Evolutionary conservation across 768 basidiomycete genomes (phyloP).

Genomic region (Boletus barrowsii): DNA sequence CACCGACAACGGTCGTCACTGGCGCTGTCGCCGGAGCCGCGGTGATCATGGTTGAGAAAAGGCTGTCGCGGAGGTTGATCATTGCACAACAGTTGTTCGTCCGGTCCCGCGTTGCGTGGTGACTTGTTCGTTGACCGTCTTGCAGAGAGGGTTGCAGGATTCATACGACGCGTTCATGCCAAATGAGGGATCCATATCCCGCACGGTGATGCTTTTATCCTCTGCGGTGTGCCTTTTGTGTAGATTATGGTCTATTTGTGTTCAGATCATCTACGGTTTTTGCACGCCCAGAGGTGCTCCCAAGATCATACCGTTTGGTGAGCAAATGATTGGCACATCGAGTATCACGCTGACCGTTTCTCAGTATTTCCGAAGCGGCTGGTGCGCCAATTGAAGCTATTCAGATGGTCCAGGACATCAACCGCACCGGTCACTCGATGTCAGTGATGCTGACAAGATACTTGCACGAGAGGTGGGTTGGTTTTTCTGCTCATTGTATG

Average conservation of each 20-base stretch:
- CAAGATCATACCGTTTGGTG: conserved; percentile 74
- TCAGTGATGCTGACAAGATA: conserved; percentile 53
- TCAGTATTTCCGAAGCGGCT: conserved; percentile 69
- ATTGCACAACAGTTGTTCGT: conserved; percentile 91
- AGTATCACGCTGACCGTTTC: not conserved
- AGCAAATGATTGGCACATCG: conserved; percentile 31
- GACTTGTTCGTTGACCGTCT: not conserved
- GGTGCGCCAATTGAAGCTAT: conserved; percentile 61
- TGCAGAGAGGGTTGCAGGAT: conserved; percentile 83
- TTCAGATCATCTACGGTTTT: conserved; percentile 83
- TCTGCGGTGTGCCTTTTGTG: too few species aligned
- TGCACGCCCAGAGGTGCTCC: conserved; percentile 78
- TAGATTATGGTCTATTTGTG: too few species aligned
- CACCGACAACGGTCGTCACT: conserved; percentile 66
- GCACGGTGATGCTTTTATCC: too few species aligned
- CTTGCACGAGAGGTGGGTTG: conserved; percentile 44
- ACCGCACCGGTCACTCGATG: conserved; percentile 53
- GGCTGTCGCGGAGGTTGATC: conserved; percentile 52
- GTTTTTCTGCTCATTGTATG: not conserved
- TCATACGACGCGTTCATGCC: conserved; percentile 82
- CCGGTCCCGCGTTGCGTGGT: conserved; percentile 37
- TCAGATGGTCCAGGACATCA: conserved; percentile 57
- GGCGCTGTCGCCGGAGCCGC: conserved; percentile 72
- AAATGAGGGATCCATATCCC: too few species aligned
- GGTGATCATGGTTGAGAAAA: conserved; percentile 77